Evolutionary conservation across 345 rosid species (phyloP).

Genomic region (Microcos paniculata): DNA sequence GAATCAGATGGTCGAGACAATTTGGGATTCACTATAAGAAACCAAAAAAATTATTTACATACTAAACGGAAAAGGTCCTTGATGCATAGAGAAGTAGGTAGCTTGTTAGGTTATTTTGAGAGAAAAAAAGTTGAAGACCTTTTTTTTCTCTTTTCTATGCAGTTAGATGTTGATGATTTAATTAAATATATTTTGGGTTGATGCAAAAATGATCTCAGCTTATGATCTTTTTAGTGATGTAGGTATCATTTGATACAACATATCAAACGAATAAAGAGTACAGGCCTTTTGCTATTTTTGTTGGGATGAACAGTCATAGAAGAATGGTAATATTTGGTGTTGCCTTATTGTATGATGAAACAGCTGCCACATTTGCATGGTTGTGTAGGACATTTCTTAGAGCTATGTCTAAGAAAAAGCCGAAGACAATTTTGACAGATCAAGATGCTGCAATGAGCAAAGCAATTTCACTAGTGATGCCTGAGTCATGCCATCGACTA

Average conservation of each 20-base stretch:
- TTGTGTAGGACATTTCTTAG: neutral
- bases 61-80: too few species aligned
- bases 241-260: neutral
- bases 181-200: neutral
- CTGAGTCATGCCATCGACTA: too few species aligned
- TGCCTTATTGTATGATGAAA: too few species aligned
- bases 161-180: neutral
- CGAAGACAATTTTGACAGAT: too few species aligned
- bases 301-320: too few species aligned
- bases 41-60: too few species aligned
- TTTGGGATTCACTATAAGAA: neutral
- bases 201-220: neutral
- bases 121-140: neutral
- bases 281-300: neutral
- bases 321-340: neutral
- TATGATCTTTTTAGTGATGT: neutral
- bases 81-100: neutral
- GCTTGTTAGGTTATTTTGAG: neutral
- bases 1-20: neutral
- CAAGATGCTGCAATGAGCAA: too few species aligned
- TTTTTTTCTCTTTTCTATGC: neutral
- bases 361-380: neutral
- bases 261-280: neutral
- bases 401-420: neutral
- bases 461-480: too few species aligned